Evolutionary conservation across 108 stramenopile genomes (phyloP), one percentile per base, ranked within the genome.

Genomic region (Schizochytrium sp.): DNA sequence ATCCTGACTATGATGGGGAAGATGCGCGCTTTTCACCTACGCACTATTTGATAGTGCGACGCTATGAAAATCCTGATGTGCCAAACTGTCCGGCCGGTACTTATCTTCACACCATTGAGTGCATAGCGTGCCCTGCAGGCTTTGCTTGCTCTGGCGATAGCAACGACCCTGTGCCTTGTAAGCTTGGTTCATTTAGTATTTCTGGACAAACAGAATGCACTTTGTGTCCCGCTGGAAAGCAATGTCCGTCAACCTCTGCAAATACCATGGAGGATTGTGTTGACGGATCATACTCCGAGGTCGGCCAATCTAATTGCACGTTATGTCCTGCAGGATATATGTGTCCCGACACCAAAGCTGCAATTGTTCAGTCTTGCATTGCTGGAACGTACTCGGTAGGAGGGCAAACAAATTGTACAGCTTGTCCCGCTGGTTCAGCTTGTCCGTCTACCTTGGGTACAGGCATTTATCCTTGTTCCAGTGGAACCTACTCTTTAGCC

Each of bases 271-370:
- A 89, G 50, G 41, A 76, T 4, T 94, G 94, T 61, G 41, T 40
- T 28, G 3, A 69, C 46, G 93, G 93, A 2, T 87, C 83, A 44
- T 93, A 92, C 72, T 92, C 93, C 7, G 49, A 50, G 19, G 55
- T 58, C 38, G 91, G 90, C 0, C 57, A 89, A 60, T 41, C 91
- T 19, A 56, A 60, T 3, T 94, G 93, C 64, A 88, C 58, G 2
- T 46, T 55, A 28, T 94, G 94, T 73, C 90, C 93, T 3, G 89
- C 93, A 12, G 94, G 94, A 0, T 88, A 42, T 87, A 56, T 56
- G 53, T 94, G 93, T 45, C 90, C 92, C 3, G 10, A 89, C 3
- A 88, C 88, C 7, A 87, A 42, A 3, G 46, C 2, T 12, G 61
- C 15, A 41, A 12, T 46, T 5, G 50, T 45, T 0, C 0, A 50